phyloP scores from a whole-genome alignment of 768 basidiomycete species.

The Suillus decipiens region DNA sequence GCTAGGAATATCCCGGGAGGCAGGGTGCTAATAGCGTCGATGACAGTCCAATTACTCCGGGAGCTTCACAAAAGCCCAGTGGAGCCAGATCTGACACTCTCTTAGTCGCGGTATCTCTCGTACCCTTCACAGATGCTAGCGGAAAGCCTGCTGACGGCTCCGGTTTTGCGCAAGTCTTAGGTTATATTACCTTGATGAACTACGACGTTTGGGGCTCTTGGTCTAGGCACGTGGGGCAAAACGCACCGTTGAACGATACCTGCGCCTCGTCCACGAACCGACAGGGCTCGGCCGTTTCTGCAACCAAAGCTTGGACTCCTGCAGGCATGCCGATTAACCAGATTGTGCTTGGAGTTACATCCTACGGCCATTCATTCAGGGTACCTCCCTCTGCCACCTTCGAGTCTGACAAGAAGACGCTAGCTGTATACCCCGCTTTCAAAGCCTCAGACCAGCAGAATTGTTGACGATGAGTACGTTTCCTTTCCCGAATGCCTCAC shows the following conservation, averaged over 20 bases:
- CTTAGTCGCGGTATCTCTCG: slow-evolving; percentile 67
- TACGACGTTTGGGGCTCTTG: slow-evolving; percentile 63
- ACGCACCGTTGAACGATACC: slow-evolving; percentile 77
- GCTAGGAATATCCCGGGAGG: too few relatives aligned
- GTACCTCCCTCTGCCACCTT: slow-evolving; percentile 42
- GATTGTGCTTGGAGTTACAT: slow-evolving; percentile 62
- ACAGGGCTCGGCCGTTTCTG: slow-evolving; percentile 72
- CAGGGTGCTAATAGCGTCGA: too few relatives aligned
- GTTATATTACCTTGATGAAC: slow-evolving; percentile 65
- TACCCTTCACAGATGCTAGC: slow-evolving; percentile 61
- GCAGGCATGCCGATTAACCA: slow-evolving; percentile 61
- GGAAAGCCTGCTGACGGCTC: slow-evolving; percentile 70
- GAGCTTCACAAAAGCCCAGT: too few relatives aligned
- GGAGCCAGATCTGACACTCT: slow-evolving; percentile 57
- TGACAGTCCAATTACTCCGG: too few relatives aligned
- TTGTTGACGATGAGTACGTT: slow-evolving; percentile 93
- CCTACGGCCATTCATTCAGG: slow-evolving; percentile 77
- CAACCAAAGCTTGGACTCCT: slow-evolving; percentile 68
- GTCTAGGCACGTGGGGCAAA: slow-evolving; percentile 65
- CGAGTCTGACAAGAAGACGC: slow-evolving; percentile 27
- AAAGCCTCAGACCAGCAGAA: slow-evolving; percentile 82
- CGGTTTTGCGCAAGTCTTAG: slow-evolving; percentile 68
- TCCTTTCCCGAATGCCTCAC: slow-evolving; percentile 68
- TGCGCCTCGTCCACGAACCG: slow-evolving; percentile 64
- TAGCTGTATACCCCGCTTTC: slow-evolving; percentile 53